These are phyloP conservation scores for Eimeria necatrix DNA, from an alignment of 169 alveolate genomes.

Conservation along the genomic window DNA sequence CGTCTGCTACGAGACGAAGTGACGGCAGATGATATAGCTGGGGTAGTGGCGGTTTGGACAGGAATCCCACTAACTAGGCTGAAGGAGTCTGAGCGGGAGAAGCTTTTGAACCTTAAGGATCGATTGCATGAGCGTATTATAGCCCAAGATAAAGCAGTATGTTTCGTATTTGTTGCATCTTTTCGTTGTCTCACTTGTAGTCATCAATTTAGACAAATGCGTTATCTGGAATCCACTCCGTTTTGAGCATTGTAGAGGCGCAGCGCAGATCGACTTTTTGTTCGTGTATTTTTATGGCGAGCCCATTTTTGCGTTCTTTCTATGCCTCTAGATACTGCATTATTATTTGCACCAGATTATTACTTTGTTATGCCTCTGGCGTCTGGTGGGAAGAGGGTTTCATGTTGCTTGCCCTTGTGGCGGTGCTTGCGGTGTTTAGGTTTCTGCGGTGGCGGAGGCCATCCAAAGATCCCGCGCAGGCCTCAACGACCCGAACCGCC, in stretches of 20 bases:
- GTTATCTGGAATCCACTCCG: too few species aligned
- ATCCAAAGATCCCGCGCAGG: conserved; percentile 95
- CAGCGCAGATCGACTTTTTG: too few species aligned
- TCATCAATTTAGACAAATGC: too few species aligned
- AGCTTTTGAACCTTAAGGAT: conserved; percentile 86
- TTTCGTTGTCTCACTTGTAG: too few species aligned
- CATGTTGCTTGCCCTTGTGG: background rate
- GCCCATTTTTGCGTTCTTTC: too few species aligned
- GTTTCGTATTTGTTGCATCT: background rate
- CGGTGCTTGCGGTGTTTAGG: conserved; percentile 36
- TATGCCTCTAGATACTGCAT: too few species aligned
- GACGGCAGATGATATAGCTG: conserved; percentile 91
- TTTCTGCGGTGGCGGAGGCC: conserved; percentile 86
- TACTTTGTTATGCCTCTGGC: background rate
- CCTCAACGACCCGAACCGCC: conserved; percentile 93
- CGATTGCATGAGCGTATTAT: conserved; percentile 83
- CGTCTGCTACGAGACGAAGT: conserved; percentile 88
- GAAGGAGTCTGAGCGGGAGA: conserved; percentile 90
- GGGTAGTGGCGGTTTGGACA: conserved; percentile 91
- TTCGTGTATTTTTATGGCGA: too few species aligned
- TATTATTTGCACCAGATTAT: too few species aligned
- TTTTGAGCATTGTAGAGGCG: too few species aligned
- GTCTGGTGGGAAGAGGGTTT: background rate
- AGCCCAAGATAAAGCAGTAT: conserved; percentile 89
- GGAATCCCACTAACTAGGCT: conserved; percentile 91